These are phyloP conservation scores for Fusarium sp. DNA, from an alignment of 2,329 filamentous ascomycete genomes.

Conservation along the genomic window DNA sequence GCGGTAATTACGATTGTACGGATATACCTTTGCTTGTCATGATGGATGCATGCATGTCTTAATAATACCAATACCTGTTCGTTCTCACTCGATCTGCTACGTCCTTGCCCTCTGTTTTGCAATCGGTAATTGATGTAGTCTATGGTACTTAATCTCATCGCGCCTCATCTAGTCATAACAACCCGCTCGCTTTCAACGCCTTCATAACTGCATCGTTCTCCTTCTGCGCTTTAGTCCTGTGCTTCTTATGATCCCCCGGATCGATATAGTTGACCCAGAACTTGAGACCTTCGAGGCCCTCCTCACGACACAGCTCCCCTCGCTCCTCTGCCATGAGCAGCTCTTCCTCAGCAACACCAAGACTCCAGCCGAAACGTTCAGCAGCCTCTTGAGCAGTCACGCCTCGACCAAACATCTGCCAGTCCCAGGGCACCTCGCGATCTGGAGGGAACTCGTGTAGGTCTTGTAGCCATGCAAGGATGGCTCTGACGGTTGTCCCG, in stretches of 20 bases:
- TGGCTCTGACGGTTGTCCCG: conserved; percentile 83
- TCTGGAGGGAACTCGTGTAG: conserved; percentile 75
- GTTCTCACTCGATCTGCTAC: not conserved
- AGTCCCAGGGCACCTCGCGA: conserved; percentile 79
- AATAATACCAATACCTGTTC: conserved; percentile 4
- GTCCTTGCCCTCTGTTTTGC: not conserved
- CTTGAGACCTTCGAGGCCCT: conserved; percentile 87
- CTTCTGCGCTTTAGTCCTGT: conserved; percentile 45
- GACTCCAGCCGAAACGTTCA: conserved; percentile 94
- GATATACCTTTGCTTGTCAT: conserved; percentile 11
- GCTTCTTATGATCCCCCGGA: conserved; percentile 54
- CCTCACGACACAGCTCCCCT: conserved; percentile 89
- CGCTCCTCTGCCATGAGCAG: conserved; percentile 96
- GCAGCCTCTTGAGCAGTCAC: conserved; percentile 92
- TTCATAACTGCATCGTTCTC: conserved; percentile 58
- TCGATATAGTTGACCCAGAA: conserved; percentile 90
- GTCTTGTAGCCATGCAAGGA: conserved; percentile 82
- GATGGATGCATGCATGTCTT: not conserved
- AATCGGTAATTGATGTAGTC: conserved; percentile 13
- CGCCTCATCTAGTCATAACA: conserved; percentile 28
- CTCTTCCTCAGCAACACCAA: conserved; percentile 95
- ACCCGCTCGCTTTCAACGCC: conserved; percentile 58
- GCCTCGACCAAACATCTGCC: conserved; percentile 81
- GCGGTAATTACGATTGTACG: not conserved
- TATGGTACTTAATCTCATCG: conserved; percentile 16